Evolutionary conservation across 2,329 filamentous ascomycete species (phyloP).

Genomic region (Xylariaceae sp.): DNA sequence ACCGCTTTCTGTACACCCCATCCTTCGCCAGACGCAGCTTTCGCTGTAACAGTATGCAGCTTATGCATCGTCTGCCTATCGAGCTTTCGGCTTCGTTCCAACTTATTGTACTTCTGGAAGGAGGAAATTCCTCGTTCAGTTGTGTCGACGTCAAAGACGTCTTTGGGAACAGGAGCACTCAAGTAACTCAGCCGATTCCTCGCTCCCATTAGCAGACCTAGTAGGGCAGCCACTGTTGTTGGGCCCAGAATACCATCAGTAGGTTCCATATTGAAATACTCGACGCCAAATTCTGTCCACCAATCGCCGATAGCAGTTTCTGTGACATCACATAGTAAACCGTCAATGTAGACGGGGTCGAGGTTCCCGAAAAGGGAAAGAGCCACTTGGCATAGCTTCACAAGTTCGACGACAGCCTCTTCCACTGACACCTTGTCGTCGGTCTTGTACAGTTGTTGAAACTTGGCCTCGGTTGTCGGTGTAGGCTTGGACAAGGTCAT

Average conservation of each 20-base stretch:
- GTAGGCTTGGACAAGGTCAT: conserved; percentile 76
- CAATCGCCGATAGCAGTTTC: conserved; percentile 87
- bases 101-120: conserved; percentile 85
- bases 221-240: conserved; percentile 80
- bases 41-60: conserved; percentile 79
- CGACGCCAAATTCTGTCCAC: conserved; percentile 91
- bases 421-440: conserved; percentile 77
- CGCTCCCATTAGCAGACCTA: conserved; percentile 86
- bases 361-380: conserved; percentile 84
- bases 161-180: conserved; percentile 80
- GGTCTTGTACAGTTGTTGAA: conserved; percentile 83
- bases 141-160: conserved; percentile 79
- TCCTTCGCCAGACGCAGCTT: conserved; percentile 81
- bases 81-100: conserved; percentile 72
- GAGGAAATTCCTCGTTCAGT: conserved; percentile 80
- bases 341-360: conserved; percentile 85
- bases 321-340: conserved; percentile 86
- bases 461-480: conserved; percentile 82
- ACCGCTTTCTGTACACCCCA: conserved; percentile 93
- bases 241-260: conserved; percentile 90
- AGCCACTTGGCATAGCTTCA: conserved; percentile 87
- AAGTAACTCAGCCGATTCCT: conserved; percentile 83
- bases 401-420: conserved; percentile 77
- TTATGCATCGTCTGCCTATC: conserved; percentile 79
- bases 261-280: conserved; percentile 89